Base-by-base conservation (phyloP, 2,329 filamentous ascomycete genomes). In the Alternaria triticina region DNA sequence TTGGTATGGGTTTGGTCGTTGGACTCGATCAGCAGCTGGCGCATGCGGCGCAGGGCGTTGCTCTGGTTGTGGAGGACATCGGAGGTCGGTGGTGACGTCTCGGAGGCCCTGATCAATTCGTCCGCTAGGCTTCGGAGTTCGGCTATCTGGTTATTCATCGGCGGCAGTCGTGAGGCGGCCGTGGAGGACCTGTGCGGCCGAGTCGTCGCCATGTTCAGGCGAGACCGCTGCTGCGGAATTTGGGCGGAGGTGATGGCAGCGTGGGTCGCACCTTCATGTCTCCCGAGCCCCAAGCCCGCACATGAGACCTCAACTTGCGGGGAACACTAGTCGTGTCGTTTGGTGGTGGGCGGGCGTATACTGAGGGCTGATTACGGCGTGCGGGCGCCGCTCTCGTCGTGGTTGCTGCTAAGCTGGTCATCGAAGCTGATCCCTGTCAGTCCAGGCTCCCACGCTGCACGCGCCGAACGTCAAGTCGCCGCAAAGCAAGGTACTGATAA, bases 41-140 rank as follows among this genome's bases (percentile, higher is more conserved):
- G 88, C 63, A 95, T 86, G 55, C 88, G 86, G 68, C 88, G 87
- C 60, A 92, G 83, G 57, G 84, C 83, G 68, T 88, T 85, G 66
- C 79, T 80, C 71, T 80, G 78, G 62, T 52, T 54, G 65, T 80
- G 79, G 56, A 81, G 76, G 51, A 72, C 62, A 4, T 75, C 62
- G 57, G 74, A 51, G 58, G 75, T 74, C 36, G 75, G 73, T 46
- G 74, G 72, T 9, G 70, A 66, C 20, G 68, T 52, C 30, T 77
- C 73, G 63, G 76, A 68, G 62, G 78, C 74, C n/a, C 59, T 70
- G 49, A 70, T 70, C 62, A 81, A 74, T 57, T 77, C 74, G 50
- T 79, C 76, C 54, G 76, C 72, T 46, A 81, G 78, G 59, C 70
- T 74, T 25, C 76, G 78, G 58, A 81, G 74, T 69, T 81, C 79